Conservation (phyloP, 2,329 filamentous ascomycete genomes). For the Ilyonectria destructans region DNA sequence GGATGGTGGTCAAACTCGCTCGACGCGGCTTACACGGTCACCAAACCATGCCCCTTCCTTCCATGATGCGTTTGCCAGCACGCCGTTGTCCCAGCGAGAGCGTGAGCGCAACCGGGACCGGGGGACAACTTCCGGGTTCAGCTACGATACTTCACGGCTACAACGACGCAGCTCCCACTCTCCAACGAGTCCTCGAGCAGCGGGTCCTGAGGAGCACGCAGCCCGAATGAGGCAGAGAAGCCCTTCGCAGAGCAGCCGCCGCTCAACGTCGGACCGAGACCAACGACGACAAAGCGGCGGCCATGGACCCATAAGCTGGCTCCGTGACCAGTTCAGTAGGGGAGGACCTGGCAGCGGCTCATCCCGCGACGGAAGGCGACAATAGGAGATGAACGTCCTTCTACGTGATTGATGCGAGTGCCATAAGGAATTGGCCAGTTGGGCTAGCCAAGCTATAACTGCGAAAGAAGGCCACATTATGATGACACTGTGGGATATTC, state of each 20-base stretch:
- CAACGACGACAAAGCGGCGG: conserved; percentile 53
- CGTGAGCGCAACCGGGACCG: conserved; percentile 46
- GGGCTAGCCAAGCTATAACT: not conserved
- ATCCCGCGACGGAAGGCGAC: conserved; percentile 50
- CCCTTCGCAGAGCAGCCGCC: conserved; percentile 56
- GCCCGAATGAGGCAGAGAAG: conserved; percentile 58
- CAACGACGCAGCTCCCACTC: conserved; percentile 59
- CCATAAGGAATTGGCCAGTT: conserved; percentile 6
- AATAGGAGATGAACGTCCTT: conserved; percentile 43
- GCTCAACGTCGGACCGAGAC: conserved; percentile 49
- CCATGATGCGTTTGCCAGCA: conserved; percentile 52
- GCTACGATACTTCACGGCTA: conserved; percentile 54
- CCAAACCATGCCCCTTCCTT: conserved; percentile 49
- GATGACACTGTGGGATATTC: not conserved
- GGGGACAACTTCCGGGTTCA: conserved; percentile 46
- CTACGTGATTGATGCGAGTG: conserved; percentile 16
- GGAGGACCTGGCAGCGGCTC: conserved; percentile 49
- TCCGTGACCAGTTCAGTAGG: conserved; percentile 60
- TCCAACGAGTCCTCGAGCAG: conserved; percentile 55
- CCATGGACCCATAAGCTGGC: conserved; percentile 60
- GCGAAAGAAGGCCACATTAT: conserved; percentile 14
- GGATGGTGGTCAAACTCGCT: conserved; percentile 33
- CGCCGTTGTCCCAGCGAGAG: conserved; percentile 50
- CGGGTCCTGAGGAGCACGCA: conserved; percentile 50
- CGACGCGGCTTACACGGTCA: conserved; percentile 42